Evolutionary conservation across 768 basidiomycete species (phyloP).

Genomic region (Leccinellum albellum): DNA sequence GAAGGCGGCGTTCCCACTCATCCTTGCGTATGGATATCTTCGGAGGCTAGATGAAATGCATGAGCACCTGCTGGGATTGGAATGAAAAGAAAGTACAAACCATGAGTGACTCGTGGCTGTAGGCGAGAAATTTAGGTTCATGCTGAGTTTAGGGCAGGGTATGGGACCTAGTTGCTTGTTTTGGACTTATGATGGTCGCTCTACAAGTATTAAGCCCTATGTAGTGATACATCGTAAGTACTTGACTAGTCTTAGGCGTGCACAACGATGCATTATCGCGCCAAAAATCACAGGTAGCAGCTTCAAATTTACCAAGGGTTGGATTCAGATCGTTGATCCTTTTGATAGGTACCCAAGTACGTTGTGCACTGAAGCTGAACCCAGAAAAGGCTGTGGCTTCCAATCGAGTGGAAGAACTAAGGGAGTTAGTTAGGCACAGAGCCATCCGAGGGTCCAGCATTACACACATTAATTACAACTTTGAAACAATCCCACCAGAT

Average conservation of each 20-base stretch:
- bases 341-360: background rate
- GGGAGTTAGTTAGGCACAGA: background rate
- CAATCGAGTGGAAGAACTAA: background rate
- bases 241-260: background rate
- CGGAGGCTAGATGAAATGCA: constrained; percentile 34
- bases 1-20: constrained; percentile 83
- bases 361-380: background rate
- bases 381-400: background rate
- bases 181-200: background rate
- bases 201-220: background rate
- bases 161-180: background rate
- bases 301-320: background rate
- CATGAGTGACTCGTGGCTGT: constrained; percentile 24
- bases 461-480: constrained; percentile 35
- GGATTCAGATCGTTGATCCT: background rate
- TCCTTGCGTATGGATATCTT: constrained; percentile 66
- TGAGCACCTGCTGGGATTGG: constrained; percentile 1
- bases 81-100: constrained; percentile 22
- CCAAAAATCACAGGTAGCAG: no score
- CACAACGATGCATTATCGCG: background rate
- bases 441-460: background rate
- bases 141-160: constrained; percentile 38
- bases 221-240: background rate
- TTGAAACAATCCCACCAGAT: constrained; percentile 77
- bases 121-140: constrained; percentile 31